These are phyloP conservation scores for Boletus insuetus DNA, from an alignment of 768 basidiomycete genomes.

Conservation along the genomic window DNA sequence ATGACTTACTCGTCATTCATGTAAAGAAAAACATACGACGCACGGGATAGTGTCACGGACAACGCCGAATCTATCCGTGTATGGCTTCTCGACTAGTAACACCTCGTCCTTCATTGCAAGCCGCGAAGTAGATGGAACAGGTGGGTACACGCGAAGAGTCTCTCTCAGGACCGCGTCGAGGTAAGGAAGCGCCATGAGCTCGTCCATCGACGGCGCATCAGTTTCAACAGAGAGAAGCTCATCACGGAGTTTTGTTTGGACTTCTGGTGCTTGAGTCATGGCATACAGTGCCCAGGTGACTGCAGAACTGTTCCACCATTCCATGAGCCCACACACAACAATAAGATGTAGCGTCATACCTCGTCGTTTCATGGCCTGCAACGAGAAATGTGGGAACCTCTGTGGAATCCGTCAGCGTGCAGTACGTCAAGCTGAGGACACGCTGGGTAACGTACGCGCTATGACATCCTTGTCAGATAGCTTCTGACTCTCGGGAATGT, in stretches of 20 bases:
- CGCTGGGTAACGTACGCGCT: slow-evolving; percentile 38
- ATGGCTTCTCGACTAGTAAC: slow-evolving; percentile 47
- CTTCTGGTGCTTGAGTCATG: slow-evolving; percentile 44
- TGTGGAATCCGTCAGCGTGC: slow-evolving; percentile 17
- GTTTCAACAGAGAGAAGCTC: slow-evolving; percentile 53
- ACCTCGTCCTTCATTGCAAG: slow-evolving; percentile 51
- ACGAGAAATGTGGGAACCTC: slow-evolving; percentile 62
- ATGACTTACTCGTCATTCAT: too few species aligned
- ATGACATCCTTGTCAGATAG: slow-evolving; percentile 64
- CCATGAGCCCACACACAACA: background rate
- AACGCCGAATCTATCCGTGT: slow-evolving; percentile 43
- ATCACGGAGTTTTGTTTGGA: slow-evolving; percentile 55
- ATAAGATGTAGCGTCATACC: slow-evolving; percentile 26
- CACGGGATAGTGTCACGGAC: slow-evolving; percentile 40
- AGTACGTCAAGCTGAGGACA: background rate
- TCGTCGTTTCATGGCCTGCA: slow-evolving; percentile 60
- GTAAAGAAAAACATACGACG: background rate
- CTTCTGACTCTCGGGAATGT: slow-evolving; percentile 51
- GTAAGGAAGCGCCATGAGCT: slow-evolving; percentile 62
- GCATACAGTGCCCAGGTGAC: slow-evolving; percentile 60
- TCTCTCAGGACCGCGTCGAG: slow-evolving; percentile 68
- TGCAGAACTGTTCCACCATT: slow-evolving; percentile 28
- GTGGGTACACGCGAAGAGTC: slow-evolving; percentile 53
- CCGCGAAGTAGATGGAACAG: slow-evolving; percentile 43
- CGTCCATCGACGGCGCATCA: slow-evolving; percentile 66